Conservation (phyloP, 2,329 filamentous ascomycete species). For the Emericellopsis atlantica region DNA sequence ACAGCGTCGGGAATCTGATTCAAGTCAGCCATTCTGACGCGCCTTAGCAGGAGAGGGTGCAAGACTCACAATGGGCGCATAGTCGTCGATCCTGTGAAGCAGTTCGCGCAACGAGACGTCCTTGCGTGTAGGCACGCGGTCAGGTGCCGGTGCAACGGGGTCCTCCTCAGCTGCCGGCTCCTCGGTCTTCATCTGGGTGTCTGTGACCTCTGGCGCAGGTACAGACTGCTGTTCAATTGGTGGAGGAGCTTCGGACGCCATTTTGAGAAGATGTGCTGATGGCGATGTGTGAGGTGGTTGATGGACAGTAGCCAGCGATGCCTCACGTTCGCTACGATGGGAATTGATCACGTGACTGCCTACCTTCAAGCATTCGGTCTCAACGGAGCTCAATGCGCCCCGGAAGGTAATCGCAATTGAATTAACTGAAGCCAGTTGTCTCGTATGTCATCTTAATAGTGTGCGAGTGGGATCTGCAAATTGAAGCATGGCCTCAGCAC, state of each 20-base stretch:
- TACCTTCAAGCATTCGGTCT: background rate
- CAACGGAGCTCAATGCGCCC: too few relatives aligned
- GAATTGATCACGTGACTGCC: background rate
- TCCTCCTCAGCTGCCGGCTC: conserved; percentile 8
- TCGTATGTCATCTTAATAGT: too few relatives aligned
- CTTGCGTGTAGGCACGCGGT: conserved; percentile 68
- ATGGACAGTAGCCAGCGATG: background rate
- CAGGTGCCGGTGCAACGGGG: conserved; percentile 34
- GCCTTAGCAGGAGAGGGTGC: background rate
- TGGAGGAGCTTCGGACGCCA: conserved; percentile 6
- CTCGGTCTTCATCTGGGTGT: conserved; percentile 14
- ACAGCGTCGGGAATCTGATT: conserved; percentile 88
- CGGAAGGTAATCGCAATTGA: too few relatives aligned
- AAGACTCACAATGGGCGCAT: conserved; percentile 77
- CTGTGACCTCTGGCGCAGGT: conserved; percentile 10
- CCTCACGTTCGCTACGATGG: background rate
- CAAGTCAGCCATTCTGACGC: background rate
- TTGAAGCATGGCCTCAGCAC: too few relatives aligned
- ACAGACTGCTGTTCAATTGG: conserved; percentile 1
- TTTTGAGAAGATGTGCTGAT: conserved; percentile 1
- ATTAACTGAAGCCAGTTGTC: too few relatives aligned
- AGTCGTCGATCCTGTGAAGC: conserved; percentile 93
- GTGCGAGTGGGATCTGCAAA: too few relatives aligned
- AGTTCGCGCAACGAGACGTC: conserved; percentile 90
- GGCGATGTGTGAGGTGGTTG: background rate